phyloP scores from a whole-genome alignment of 208 protist genomes.

The Balamuthia mandrillaris region DNA sequence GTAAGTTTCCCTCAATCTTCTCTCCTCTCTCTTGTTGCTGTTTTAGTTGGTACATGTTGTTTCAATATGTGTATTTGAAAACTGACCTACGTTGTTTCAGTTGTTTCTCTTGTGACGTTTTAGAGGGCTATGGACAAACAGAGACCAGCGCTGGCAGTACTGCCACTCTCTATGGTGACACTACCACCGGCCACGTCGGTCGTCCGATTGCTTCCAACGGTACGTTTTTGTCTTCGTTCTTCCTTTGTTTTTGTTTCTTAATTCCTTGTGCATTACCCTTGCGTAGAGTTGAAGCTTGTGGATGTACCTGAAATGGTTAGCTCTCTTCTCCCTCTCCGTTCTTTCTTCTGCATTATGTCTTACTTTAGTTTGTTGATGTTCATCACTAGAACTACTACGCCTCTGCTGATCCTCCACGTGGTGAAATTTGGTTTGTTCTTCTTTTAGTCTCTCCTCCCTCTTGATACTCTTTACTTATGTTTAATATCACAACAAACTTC shows the following conservation, averaged over 20 bases:
- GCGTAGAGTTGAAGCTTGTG: slow-evolving; percentile 83
- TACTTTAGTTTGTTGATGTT: not conserved
- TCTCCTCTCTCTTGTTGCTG: no score
- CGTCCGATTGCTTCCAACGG: slow-evolving; percentile 44
- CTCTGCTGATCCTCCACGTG: no score
- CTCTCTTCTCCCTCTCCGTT: not conserved
- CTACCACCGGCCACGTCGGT: slow-evolving; percentile 55
- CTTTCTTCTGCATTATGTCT: not conserved
- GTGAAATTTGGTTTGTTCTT: no score
- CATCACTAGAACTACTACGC: no score
- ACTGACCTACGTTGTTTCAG: not conserved
- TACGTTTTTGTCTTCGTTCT: no score
- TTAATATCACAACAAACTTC: no score
- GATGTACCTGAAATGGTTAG: slow-evolving; percentile 82
- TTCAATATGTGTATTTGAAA: not conserved
- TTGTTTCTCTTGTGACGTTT: slow-evolving; percentile 56
- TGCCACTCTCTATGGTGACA: slow-evolving; percentile 43
- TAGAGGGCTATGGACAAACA: slow-evolving; percentile 81
- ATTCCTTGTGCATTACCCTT: no score
- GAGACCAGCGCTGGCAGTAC: slow-evolving; percentile 67
- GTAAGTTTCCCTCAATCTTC: slow-evolving; percentile 32
- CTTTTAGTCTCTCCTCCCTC: no score
- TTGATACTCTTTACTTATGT: no score
- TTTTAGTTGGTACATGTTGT: no score
- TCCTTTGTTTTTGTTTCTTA: no score